Conservation (phyloP, 768 basidiomycete genomes). For the Leccinellum rugosiceps region DNA sequence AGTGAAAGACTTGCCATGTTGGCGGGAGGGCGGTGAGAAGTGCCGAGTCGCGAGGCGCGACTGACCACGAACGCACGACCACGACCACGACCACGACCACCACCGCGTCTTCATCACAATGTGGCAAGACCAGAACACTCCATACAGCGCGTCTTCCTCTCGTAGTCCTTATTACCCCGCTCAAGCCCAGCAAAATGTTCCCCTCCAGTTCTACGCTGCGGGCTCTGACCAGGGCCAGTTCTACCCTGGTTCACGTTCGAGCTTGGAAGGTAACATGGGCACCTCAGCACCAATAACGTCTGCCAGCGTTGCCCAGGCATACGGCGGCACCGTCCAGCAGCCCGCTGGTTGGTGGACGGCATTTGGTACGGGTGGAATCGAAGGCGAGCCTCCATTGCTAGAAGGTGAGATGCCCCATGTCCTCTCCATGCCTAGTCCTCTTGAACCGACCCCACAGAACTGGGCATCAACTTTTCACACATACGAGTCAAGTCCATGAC, state of each 20-base stretch:
- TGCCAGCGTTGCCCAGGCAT: constrained; percentile 45
- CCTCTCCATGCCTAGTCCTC: neutral
- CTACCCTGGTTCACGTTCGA: constrained; percentile 71
- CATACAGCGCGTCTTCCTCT: constrained; percentile 57
- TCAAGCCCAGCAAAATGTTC: constrained; percentile 48
- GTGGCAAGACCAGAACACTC: constrained; percentile 71
- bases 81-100: constrained; percentile 1
- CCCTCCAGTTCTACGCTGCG: constrained; percentile 79
- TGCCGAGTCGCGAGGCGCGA: constrained; percentile 19
- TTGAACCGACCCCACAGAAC: constrained; percentile 50
- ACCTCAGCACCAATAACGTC: constrained; percentile 51
- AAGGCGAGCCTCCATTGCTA: constrained; percentile 92
- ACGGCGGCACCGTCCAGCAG: constrained; percentile 71
- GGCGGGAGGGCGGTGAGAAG: constrained; percentile 21
- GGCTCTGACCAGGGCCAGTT: constrained; percentile 53
- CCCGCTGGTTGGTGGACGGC: constrained; percentile 90
- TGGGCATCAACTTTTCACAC: constrained; percentile 97
- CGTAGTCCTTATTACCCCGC: constrained; percentile 55
- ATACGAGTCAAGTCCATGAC: constrained; percentile 93
- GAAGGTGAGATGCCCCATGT: constrained; percentile 58
- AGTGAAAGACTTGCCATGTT: constrained; percentile 27
- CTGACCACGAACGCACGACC: constrained; percentile 11
- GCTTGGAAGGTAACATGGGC: constrained; percentile 68
- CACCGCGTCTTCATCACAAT: constrained; percentile 33
- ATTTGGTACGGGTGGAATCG: constrained; percentile 92